These are phyloP conservation scores for Mycena albidolilacea DNA, from an alignment of 768 basidiomycete species.

Conservation along the genomic window DNA sequence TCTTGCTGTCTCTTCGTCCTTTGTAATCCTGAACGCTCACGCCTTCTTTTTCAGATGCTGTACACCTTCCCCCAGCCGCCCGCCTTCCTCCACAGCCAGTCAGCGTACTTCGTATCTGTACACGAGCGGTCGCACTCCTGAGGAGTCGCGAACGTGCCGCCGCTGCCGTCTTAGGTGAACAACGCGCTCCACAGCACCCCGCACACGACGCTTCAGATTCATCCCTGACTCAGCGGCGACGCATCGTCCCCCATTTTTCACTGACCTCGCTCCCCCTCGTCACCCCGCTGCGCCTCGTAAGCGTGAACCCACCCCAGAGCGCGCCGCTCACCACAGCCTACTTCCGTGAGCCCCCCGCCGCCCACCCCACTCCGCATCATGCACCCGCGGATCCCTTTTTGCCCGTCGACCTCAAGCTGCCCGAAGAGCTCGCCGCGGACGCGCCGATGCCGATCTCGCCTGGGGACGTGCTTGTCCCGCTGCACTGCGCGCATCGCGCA, in stretches of 20 bases:
- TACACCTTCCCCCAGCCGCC: not conserved
- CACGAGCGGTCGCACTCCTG: not conserved
- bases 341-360: not conserved
- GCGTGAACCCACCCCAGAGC: not conserved
- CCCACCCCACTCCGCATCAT: not conserved
- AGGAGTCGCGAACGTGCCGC: not conserved
- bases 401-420: too few relatives aligned
- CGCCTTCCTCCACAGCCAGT: not conserved
- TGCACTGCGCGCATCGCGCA: too few relatives aligned
- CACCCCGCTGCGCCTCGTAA: not conserved
- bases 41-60: not conserved
- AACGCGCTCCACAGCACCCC: not conserved
- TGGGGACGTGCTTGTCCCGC: too few relatives aligned
- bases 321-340: not conserved
- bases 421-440: too few relatives aligned
- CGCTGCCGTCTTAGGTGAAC: not conserved
- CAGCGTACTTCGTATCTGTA: not conserved
- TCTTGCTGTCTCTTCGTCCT: not conserved
- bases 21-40: not conserved
- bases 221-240: not conserved
- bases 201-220: not conserved
- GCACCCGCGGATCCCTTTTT: not conserved
- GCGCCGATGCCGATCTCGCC: too few relatives aligned
- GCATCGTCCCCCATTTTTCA: slow-evolving; percentile 1
- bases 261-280: not conserved